phyloP scores from a whole-genome alignment of 2,329 filamentous ascomycete species.

The Cladobotryum protrusum region DNA sequence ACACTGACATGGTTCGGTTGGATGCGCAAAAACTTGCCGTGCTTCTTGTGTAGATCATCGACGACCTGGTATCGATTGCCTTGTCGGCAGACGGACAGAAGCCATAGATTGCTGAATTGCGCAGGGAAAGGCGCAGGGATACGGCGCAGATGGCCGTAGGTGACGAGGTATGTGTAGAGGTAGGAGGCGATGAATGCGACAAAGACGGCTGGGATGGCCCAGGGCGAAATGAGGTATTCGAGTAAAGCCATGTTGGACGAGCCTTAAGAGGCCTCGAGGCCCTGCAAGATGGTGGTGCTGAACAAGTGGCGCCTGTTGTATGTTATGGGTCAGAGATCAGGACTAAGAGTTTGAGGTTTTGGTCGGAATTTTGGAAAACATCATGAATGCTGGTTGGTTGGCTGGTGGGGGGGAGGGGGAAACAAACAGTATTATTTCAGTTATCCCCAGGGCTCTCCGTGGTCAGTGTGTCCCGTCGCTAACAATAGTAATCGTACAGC shows the following conservation, averaged over 20 bases:
- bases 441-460: no score
- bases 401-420: no score
- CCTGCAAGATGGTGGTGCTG: not conserved
- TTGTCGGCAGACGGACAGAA: slow-evolving; percentile 58
- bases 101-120: slow-evolving; percentile 73
- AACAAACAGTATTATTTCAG: no score
- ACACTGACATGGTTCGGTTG: slow-evolving; percentile 80
- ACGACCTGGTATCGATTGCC: slow-evolving; percentile 61
- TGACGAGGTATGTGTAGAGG: slow-evolving; percentile 54
- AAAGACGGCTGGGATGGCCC: slow-evolving; percentile 38
- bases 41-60: slow-evolving; percentile 66
- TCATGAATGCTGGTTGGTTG: not conserved
- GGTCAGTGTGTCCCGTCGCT: no score
- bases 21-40: slow-evolving; percentile 75
- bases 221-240: slow-evolving; percentile 35
- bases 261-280: not conserved
- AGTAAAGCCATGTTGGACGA: slow-evolving; percentile 23
- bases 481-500: no score
- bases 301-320: not conserved
- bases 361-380: not conserved
- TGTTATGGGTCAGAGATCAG: not conserved
- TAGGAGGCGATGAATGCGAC: slow-evolving; percentile 48
- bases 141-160: slow-evolving; percentile 41
- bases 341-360: not conserved
- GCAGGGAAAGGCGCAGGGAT: slow-evolving; percentile 59